A percentile compares a stretch with the other conserved stretches of the same genome.
phyloP scores from a whole-genome alignment of 768 basidiomycete species.

The Auricularia heimuer region DNA sequence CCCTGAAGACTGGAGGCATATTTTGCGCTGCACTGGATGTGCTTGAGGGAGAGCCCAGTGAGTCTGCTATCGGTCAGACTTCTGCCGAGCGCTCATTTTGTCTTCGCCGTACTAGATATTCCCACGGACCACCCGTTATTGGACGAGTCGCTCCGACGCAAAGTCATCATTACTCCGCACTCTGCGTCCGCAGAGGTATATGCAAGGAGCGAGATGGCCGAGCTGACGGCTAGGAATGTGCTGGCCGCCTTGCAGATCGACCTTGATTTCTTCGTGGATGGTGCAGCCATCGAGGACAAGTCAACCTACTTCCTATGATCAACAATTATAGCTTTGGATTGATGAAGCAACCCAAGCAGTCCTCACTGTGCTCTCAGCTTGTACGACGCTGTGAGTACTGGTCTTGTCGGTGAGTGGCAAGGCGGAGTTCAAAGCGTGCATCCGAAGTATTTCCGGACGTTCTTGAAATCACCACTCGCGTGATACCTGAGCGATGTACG shows the following conservation, averaged over 20 bases:
- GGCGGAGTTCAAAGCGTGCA: too few species aligned
- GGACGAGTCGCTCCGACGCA: not conserved
- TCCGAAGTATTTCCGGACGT: too few species aligned
- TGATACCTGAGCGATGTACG: too few species aligned
- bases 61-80: not conserved
- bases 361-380: too few species aligned
- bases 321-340: too few species aligned
- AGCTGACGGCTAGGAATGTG: not conserved
- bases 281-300: too few species aligned
- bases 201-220: not conserved
- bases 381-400: too few species aligned
- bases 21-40: not conserved
- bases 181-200: not conserved
- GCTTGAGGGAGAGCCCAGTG: not conserved
- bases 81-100: not conserved
- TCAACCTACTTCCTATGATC: too few species aligned
- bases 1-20: slow-evolving; percentile 7
- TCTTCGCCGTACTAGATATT: not conserved
- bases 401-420: too few species aligned
- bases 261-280: not conserved
- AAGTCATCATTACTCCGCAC: not conserved
- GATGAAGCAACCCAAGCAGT: too few species aligned
- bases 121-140: not conserved
- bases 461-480: too few species aligned
- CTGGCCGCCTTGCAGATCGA: not conserved